phyloP scores from a whole-genome alignment of 768 basidiomycete species.

The Lanmaoa pseudosensibilis region DNA sequence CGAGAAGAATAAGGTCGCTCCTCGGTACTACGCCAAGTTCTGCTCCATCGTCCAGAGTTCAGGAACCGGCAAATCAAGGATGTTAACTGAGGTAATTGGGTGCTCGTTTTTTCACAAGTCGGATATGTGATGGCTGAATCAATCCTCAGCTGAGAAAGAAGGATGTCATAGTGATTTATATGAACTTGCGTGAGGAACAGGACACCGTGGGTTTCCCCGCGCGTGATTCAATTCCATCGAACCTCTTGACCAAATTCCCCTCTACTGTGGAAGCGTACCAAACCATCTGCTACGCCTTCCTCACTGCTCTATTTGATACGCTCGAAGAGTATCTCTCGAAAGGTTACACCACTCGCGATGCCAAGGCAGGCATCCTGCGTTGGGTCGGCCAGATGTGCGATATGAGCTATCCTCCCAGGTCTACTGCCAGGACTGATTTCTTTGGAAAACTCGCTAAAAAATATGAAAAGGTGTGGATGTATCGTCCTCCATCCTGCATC shows the following conservation, averaged over 20 bases:
- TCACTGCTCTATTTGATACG: conserved; percentile 2
- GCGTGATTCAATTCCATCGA: too few species aligned
- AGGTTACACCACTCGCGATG: not conserved
- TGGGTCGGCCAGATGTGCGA: not conserved
- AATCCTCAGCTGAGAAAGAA: not conserved
- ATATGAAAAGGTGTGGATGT: not conserved
- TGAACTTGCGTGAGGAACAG: not conserved
- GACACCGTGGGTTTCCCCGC: not conserved
- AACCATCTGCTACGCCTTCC: conserved; percentile 1
- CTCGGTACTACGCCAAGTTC: conserved; percentile 1
- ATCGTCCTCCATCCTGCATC: too few species aligned
- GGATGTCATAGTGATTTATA: not conserved
- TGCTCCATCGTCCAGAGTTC: conserved; percentile 10
- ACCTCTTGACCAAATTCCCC: not conserved
- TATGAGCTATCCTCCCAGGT: not conserved
- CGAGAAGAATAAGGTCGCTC: not conserved
- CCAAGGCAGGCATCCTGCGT: not conserved
- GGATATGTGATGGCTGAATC: not conserved
- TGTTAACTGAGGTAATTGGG: not conserved
- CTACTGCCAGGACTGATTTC: not conserved
- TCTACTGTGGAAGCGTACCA: not conserved
- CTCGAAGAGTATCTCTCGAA: not conserved
- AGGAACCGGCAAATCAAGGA: conserved; percentile 4
- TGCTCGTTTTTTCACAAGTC: not conserved
- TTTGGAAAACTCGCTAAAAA: not conserved